Base-by-base conservation (phyloP, 371 early-diverging fungal genomes). In the Mucor ambiguus region DNA sequence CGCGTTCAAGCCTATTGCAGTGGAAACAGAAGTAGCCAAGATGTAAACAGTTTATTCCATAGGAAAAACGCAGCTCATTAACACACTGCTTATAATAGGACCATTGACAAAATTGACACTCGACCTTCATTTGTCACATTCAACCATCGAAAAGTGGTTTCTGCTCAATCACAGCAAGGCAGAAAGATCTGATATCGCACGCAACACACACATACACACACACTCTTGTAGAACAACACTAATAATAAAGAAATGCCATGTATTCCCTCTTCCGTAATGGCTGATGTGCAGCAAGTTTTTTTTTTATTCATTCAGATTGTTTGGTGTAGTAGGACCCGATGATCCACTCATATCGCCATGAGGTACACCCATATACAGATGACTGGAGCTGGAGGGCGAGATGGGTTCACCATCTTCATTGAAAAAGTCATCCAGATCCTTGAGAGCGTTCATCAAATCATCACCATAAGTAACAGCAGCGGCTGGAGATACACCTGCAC, bases 41-140 rank as follows among this genome's bases (percentile, higher is more conserved):
- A 82, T 86, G 90, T 89, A 86, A 62, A 81, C 58, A 4, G 4
- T 55, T 56, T 43, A 28, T 60, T 9, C 16, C 33, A 35, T 46
- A 66, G 10, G 2, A 29, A 58, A 32, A 12, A 35, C 1, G 22
- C 28, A 43, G 22, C n/a, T 5, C 41, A 49, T 18, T 16, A 33
- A 37, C n/a, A 12, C 8, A 5, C 11, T 5, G 37, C 30, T 58
- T 44, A 14, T 16, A 41, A 22, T 78, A 89, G 90, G 70, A 86
- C 87, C 1, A 87, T 89, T 59, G 90, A 87, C 56, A 83, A 85
- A 59, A 67, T 87, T 32, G 90, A 89, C 63, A 85, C 86, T n/a
- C 81, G 80, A 29, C 87, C 87, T 48, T 87, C 87, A 0, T 89
- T 89, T 75, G 79, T 85, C 28, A 74, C 84, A 32, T 89, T 89